These are phyloP conservation scores for Coffea canephora DNA, from an alignment of 257 asterid species.

Conservation along the genomic window DNA sequence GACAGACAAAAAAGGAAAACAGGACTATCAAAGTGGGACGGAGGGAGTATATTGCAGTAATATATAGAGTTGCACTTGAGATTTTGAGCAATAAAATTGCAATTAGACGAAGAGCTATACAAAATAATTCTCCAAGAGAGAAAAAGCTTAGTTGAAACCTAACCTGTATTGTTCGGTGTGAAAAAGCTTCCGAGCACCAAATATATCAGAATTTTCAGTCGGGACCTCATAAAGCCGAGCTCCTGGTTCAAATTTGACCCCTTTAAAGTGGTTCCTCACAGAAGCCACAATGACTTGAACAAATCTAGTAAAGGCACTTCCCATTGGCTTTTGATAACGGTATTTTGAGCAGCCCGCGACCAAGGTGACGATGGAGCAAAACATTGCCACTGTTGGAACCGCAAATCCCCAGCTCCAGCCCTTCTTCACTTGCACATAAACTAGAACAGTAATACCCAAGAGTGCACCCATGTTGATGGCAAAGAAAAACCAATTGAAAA, in stretches of 20 bases:
- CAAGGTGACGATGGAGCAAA: constrained; percentile 43
- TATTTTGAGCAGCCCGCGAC: constrained; percentile 48
- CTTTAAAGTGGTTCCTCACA: constrained; percentile 46
- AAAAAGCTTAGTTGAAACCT: not conserved
- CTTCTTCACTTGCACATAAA: constrained; percentile 51
- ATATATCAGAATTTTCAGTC: constrained; percentile 50
- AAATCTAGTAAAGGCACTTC: constrained; percentile 80
- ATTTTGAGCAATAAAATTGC: not conserved
- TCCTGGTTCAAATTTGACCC: constrained; percentile 30
- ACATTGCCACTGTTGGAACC: constrained; percentile 48
- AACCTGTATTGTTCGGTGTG: constrained; percentile 68
- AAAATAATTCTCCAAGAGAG: not conserved
- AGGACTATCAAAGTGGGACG: no score
- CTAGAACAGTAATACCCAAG: constrained; percentile 62
- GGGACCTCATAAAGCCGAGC: constrained; percentile 51
- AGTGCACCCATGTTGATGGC: constrained; percentile 86
- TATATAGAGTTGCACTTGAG: not conserved
- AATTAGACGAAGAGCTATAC: not conserved
- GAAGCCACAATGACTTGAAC: constrained; percentile 58
- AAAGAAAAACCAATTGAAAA: constrained; percentile 86
- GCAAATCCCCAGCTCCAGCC: constrained; percentile 84
- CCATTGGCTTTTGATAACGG: constrained; percentile 72
- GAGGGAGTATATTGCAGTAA: not conserved
- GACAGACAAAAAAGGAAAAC: no score
- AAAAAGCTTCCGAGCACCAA: constrained; percentile 57